These are phyloP conservation scores for Trichoderma koningiopsis DNA, from an alignment of 2,329 filamentous ascomycete species.

Conservation along the genomic window DNA sequence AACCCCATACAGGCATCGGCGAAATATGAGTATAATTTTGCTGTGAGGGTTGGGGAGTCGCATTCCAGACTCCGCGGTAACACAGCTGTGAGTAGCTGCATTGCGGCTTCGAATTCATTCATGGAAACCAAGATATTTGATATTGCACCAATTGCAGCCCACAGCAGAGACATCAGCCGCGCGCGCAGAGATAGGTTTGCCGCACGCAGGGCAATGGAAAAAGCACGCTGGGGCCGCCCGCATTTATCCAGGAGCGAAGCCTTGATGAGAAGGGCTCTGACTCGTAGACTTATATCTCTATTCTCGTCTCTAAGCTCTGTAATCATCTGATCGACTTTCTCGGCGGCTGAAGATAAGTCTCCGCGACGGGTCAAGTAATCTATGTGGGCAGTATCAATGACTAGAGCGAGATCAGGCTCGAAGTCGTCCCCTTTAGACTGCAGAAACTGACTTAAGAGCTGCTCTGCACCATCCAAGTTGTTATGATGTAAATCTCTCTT, in stretches of 20 bases:
- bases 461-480: conserved; percentile 54
- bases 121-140: conserved; percentile 69
- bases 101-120: conserved; percentile 69
- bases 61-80: conserved; percentile 78
- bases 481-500: conserved; percentile 61
- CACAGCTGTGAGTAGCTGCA: conserved; percentile 64
- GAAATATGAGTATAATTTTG: conserved; percentile 67
- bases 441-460: conserved; percentile 54
- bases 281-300: conserved; percentile 62
- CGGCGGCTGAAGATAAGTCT: conserved; percentile 51
- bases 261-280: conserved; percentile 74
- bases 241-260: conserved; percentile 68
- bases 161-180: conserved; percentile 68
- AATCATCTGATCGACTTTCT: conserved; percentile 51
- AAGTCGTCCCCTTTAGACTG: conserved; percentile 54
- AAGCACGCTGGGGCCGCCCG: conserved; percentile 71
- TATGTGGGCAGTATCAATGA: conserved; percentile 55
- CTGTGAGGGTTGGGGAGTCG: conserved; percentile 63
- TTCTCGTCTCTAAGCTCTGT: conserved; percentile 47
- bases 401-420: conserved; percentile 55
- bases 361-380: conserved; percentile 54
- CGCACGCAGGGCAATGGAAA: conserved; percentile 75
- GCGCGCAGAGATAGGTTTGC: conserved; percentile 72
- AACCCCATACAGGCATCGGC: conserved; percentile 79
- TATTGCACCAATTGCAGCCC: conserved; percentile 70